These are phyloP conservation scores for Platanus orientalis DNA, from an alignment of 164 flowering plant species.

Conservation along the genomic window DNA sequence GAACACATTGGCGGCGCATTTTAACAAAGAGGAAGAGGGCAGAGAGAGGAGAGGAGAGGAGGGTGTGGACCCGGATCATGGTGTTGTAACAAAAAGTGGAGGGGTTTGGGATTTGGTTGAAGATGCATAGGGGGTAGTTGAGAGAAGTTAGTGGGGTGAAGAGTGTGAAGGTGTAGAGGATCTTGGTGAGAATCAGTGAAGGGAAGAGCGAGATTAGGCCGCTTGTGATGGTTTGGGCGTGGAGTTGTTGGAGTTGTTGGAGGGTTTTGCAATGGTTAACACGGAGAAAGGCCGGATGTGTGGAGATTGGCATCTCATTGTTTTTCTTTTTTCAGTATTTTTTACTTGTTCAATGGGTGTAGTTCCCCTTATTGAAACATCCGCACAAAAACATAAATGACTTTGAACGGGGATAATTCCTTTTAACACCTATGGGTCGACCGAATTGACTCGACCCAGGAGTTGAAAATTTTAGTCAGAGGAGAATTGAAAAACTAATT, in stretches of 20 bases:
- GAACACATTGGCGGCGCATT: constrained; percentile 44
- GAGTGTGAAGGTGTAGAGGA: constrained; percentile 44
- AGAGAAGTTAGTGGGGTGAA: constrained; percentile 10
- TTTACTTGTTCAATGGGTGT: too few relatives aligned
- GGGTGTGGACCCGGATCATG: constrained; percentile 47
- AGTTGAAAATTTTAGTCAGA: too few relatives aligned
- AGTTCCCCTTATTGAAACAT: too few relatives aligned
- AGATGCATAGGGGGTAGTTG: constrained; percentile 38
- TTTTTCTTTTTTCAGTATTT: too few relatives aligned
- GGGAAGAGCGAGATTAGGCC: constrained; percentile 28
- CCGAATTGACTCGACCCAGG: too few relatives aligned
- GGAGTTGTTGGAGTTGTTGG: constrained; percentile 49
- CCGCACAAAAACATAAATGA: too few relatives aligned
- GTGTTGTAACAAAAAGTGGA: constrained; percentile 59
- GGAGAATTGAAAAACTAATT: too few relatives aligned
- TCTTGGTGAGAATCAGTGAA: constrained; percentile 27
- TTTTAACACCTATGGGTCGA: too few relatives aligned
- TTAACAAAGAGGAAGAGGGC: constrained; percentile 42
- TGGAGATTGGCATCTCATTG: constrained; percentile 8
- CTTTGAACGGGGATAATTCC: too few relatives aligned
- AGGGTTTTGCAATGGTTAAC: constrained; percentile 40
- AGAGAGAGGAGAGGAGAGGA: constrained; percentile 34
- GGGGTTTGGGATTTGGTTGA: constrained; percentile 44
- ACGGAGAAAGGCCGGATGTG: constrained; percentile 11
- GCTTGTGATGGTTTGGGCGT: constrained; percentile 49